Conservation (phyloP, 148 eudicot genomes). For the Silene conica region DNA sequence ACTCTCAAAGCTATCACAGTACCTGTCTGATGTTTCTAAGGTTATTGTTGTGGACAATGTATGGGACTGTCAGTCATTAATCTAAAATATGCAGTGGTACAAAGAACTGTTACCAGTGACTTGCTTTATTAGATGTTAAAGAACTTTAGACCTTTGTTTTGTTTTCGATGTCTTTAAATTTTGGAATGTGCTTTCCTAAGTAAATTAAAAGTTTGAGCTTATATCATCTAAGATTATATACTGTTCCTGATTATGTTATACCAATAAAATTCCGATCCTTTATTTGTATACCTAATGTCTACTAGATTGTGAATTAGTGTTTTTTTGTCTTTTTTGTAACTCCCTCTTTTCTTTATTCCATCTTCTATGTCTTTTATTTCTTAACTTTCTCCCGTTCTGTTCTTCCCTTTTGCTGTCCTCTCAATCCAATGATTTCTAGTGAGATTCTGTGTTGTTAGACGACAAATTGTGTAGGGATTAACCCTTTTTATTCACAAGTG, state of each 20-base stretch:
- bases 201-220: not conserved
- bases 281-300: not conserved
- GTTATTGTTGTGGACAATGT: not conserved
- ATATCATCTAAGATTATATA: not conserved
- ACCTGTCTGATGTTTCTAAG: not conserved
- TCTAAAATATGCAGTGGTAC: not conserved
- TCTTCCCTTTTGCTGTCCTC: not conserved
- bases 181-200: not conserved
- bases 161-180: not conserved
- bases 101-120: not conserved
- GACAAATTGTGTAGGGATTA: constrained; percentile 1
- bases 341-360: not conserved
- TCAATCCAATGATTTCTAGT: not conserved
- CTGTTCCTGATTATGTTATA: not conserved
- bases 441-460: not conserved
- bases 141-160: not conserved
- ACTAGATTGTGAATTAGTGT: not conserved
- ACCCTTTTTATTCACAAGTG: constrained; percentile 5
- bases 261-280: not conserved
- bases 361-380: not conserved
- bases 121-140: not conserved
- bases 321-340: not conserved
- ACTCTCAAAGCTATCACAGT: too few relatives aligned
- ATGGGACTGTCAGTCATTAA: too few relatives aligned
- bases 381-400: not conserved